phyloP scores from a whole-genome alignment of 2,329 filamentous ascomycete genomes.

The Phoma sp. region DNA sequence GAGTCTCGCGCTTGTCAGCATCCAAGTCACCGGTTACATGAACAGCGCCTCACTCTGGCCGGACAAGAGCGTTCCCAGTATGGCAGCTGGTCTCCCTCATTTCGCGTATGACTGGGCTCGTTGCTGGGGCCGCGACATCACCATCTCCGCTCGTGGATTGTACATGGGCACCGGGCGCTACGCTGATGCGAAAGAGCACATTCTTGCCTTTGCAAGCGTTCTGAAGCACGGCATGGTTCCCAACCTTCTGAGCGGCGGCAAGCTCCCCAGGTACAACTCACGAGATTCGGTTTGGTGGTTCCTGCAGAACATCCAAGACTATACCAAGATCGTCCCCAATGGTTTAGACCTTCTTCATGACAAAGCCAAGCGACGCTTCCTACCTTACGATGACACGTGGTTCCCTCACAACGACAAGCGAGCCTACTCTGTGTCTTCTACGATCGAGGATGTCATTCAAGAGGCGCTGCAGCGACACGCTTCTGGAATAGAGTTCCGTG shows the following conservation, averaged over 20 bases:
- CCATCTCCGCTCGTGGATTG: constrained; percentile 93
- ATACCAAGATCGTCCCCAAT: constrained; percentile 79
- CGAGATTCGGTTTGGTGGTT: constrained; percentile 98
- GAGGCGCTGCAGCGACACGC: constrained; percentile 94
- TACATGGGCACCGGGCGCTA: constrained; percentile 89
- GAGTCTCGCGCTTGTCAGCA: constrained; percentile 86
- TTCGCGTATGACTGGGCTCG: constrained; percentile 94
- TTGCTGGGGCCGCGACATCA: constrained; percentile 97
- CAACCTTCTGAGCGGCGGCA: constrained; percentile 87
- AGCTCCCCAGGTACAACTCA: constrained; percentile 90
- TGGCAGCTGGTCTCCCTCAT: constrained; percentile 92
- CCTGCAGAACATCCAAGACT: constrained; percentile 94
- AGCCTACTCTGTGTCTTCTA: constrained; percentile 85
- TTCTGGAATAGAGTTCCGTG: constrained; percentile 86
- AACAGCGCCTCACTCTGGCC: constrained; percentile 93
- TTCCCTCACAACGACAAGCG: constrained; percentile 81
- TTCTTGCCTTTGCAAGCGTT: constrained; percentile 92
- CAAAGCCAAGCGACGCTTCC: constrained; percentile 81
- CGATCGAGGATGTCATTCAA: constrained; percentile 88
- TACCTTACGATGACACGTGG: constrained; percentile 96
- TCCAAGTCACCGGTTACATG: constrained; percentile 88
- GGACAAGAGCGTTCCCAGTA: constrained; percentile 79
- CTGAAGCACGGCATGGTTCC: constrained; percentile 99
- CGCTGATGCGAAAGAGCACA: constrained; percentile 89
- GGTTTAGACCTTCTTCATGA: constrained; percentile 77